Evolutionary conservation across 2,329 filamentous ascomycete genomes (phyloP).

Genomic region (Colletotrichum sp.): DNA sequence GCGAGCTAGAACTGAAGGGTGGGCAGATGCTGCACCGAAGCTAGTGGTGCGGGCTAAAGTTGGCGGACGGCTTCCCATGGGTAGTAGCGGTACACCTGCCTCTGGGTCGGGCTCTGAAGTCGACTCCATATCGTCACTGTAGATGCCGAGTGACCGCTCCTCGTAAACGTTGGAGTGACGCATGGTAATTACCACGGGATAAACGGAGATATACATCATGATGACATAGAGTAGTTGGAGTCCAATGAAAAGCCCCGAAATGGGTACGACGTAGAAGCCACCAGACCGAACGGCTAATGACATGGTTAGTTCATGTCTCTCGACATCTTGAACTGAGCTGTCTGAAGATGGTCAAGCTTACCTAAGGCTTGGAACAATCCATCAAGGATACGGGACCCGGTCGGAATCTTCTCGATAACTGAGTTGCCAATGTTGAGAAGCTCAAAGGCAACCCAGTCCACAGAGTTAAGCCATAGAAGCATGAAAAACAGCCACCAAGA

Average conservation of each 20-base stretch:
- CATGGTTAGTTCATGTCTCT: background rate
- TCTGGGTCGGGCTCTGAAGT: background rate
- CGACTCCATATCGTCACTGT: slow-evolving; percentile 39
- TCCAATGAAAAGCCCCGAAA: slow-evolving; percentile 60
- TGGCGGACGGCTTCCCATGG: background rate
- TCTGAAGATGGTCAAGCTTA: slow-evolving; percentile 29
- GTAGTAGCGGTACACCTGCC: background rate
- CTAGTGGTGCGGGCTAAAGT: background rate
- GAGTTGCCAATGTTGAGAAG: slow-evolving; percentile 68
- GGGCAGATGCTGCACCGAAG: background rate
- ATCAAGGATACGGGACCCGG: slow-evolving; percentile 62
- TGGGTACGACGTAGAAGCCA: slow-evolving; percentile 71
- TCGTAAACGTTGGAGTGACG: slow-evolving; percentile 78
- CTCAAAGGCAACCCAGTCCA: slow-evolving; percentile 71
- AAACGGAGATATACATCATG: slow-evolving; percentile 72
- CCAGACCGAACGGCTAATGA: slow-evolving; percentile 62
- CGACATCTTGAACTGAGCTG: no score
- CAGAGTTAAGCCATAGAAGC: slow-evolving; percentile 64
- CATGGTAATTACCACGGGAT: slow-evolving; percentile 67
- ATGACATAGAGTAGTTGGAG: slow-evolving; percentile 66
- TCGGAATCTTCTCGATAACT: slow-evolving; percentile 55
- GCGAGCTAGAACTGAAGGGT: background rate
- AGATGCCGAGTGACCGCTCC: slow-evolving; percentile 69
- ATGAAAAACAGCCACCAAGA: slow-evolving; percentile 72
- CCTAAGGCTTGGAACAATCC: slow-evolving; percentile 69